Evolutionary conservation across 768 basidiomycete species (phyloP), one percentile per base, ranked within the genome.

Genomic region (Suillus ampliporus): DNA sequence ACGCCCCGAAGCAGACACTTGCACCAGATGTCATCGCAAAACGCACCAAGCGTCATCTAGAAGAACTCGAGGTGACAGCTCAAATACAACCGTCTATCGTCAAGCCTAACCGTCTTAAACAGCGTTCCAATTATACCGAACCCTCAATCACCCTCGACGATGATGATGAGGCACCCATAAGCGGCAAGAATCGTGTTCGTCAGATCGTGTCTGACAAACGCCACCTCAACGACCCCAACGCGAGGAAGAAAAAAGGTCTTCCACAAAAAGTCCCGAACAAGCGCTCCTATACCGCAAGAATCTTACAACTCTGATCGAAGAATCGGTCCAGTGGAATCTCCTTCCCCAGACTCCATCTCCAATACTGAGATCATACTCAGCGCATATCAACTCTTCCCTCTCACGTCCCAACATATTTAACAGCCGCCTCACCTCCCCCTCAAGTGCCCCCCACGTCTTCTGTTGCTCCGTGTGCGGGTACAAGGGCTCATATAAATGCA

Each of bases 381-480:
- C 85, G 85, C 61, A 81, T 93, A 28, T 80, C 84, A 19, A 75
- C 80, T 61, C 72, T 87, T 56, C 84, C 86, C 4, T 61, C 84
- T 5, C 74, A 77, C 43, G 78, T 82, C 15, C 85, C 91, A 7
- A 88, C 86, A 19, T 95, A 95, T 78, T 73, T 94, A 62, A 91
- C 88, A 21, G 90, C 89, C 15, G 79, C 75, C 35, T 83, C 88
- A 1, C 84, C 88, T 2, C 80, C 86, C 1, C 78, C 91, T 0
- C 74, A 72, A 1, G 84, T 88, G 61, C 91, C 93, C n/a, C 7
- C 84, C 89, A 9, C 86, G 91, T 46, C 77, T 86, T 66, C 70
- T 95, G 15, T n/a, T 95, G 94, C 71, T 87, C 91, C n/a, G 90
- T 94, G 28, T 95, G 94, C 67, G 92, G 94, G 3, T 94, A 91